Base-by-base conservation (phyloP, 2,329 filamentous ascomycete genomes). In the Apiospora saccharicola region DNA sequence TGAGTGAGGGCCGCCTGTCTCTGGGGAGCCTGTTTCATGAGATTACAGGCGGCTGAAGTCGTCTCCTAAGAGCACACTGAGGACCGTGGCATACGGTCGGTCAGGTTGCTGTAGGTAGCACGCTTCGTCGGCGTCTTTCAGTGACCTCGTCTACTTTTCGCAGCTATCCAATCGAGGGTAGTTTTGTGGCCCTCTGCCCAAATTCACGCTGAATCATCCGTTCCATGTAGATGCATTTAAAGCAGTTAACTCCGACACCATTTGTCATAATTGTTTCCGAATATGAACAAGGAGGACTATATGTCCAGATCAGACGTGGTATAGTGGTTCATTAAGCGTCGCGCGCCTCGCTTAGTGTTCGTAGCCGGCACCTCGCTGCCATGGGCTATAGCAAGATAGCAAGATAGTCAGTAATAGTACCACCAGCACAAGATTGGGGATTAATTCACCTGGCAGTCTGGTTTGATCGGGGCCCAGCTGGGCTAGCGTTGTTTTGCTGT, bases 281-380 rank as follows among this genome's bases (percentile, higher is more conserved):
- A 74, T 78, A 78, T 76, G 73, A 78, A 79, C 74, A 78, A 76
- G 75, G 37, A 70, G 64, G 51, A 37, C 43, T 72, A 69, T 74
- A 72, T 74, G 75, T 75, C 51, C 67, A 49, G 73, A 68, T 53
- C 71, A 72, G 74, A 76, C 70, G 74, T 78, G 69, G 77, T 78
- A 71, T 78, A 79, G 47, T 75, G 75, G 75, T 67, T 72, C 75
- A 41, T 75, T 73, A 64, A 73, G 75, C 67, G 75, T 74, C 44
- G 75, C 61, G 71, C 73, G 71, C 76, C 70, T 71, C 67, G 67
- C 74, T 75, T 84, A 85, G 79, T 85, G 82, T 67, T 89, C 87
- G 78, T 89, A 89, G 74, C 87, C 87, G 71, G 87, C 87, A 76
- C 87, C 87, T 76, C 87, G 85, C 81, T 89, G 87, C 87, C 87